Evolutionary conservation across 371 early-diverging fungal genomes (phyloP), one percentile per base, ranked within the genome.

Genomic region (Mucor mucedo): DNA sequence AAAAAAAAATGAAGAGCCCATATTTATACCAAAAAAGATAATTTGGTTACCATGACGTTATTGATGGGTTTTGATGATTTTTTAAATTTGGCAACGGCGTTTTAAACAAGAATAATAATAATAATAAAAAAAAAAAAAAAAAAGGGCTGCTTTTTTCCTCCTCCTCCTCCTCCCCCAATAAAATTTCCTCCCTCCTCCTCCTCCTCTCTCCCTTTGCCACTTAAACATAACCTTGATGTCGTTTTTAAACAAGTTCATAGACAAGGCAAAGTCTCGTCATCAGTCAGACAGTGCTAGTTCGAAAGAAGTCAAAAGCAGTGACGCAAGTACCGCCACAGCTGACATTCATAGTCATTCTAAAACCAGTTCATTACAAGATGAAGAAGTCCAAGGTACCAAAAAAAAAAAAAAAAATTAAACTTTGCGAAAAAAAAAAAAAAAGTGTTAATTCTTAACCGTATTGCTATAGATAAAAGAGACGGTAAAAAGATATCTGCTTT

Each of bases 241-340:
- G 32, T 69, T 69, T 52, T 53, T 69, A 27, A 69, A 69, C 50
- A 69, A 69, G 44, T 58, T 69, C 45, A 69, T 69, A 11, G 69
- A 69, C 38, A 69, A 63, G 42, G 69, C 69, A n/a, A 69, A 63
- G 55, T 57, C 67, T 60, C 61, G 62, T 39, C 60, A 64, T n/a
- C 61, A 59, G 29, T 8, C 59, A 16, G 59, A 59, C 38, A 45
- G 53, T 55, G 55, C 39, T 45, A 48, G 45, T 55, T 53, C 40
- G 33, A 60, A 44, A 52, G 52, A 52, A 2, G 28, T 30, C 9
- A n/a, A 59, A 30, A 44, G 44, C 47, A 47, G 21, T 8, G 3
- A n/a, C 16, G 44, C 16, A 21, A 21, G 21, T 5, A 47, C 2
- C 6, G 4, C 47, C 8, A 21, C 47, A 21, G 40, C 49, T 30